phyloP scores from a whole-genome alignment of 2,329 filamentous ascomycete species.

The Thelonectria discophora region DNA sequence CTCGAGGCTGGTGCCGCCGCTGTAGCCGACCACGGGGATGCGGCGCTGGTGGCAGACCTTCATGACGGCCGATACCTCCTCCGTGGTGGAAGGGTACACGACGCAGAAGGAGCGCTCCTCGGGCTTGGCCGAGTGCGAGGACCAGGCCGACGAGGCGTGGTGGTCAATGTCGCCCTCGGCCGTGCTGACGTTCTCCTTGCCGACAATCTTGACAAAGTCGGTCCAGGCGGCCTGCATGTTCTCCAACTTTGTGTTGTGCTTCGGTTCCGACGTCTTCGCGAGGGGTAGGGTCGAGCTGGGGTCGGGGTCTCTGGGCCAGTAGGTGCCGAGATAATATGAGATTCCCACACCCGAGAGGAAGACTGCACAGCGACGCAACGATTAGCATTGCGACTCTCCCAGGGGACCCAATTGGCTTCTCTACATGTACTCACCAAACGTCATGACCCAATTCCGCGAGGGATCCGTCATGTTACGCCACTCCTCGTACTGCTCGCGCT shows the following conservation, averaged over 20 bases:
- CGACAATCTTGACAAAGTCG: slow-evolving; percentile 72
- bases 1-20: slow-evolving; percentile 88
- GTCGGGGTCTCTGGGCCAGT: slow-evolving; percentile 60
- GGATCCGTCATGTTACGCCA: slow-evolving; percentile 53
- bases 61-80: slow-evolving; percentile 87
- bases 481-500: slow-evolving; percentile 60
- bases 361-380: slow-evolving; percentile 48
- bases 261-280: slow-evolving; percentile 57
- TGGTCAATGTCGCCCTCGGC: slow-evolving; percentile 61
- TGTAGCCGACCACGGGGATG: slow-evolving; percentile 88
- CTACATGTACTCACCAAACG: slow-evolving; percentile 57
- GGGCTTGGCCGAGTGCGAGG: slow-evolving; percentile 61
- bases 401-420: too few relatives aligned
- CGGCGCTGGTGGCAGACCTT: slow-evolving; percentile 82
- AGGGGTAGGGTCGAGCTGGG: slow-evolving; percentile 69
- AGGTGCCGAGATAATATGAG: slow-evolving; percentile 68
- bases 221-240: slow-evolving; percentile 76
- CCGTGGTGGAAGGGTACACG: slow-evolving; percentile 78
- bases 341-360: slow-evolving; percentile 60
- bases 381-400: not conserved
- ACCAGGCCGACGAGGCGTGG: slow-evolving; percentile 71
- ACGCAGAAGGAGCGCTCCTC: slow-evolving; percentile 71
- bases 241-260: slow-evolving; percentile 66
- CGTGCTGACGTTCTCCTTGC: slow-evolving; percentile 72
- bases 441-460: slow-evolving; percentile 59